Evolutionary conservation across 2,329 filamentous ascomycete species (phyloP), one percentile per base, ranked within the genome.

Genomic region (Teratosphaeriaceae sp.): DNA sequence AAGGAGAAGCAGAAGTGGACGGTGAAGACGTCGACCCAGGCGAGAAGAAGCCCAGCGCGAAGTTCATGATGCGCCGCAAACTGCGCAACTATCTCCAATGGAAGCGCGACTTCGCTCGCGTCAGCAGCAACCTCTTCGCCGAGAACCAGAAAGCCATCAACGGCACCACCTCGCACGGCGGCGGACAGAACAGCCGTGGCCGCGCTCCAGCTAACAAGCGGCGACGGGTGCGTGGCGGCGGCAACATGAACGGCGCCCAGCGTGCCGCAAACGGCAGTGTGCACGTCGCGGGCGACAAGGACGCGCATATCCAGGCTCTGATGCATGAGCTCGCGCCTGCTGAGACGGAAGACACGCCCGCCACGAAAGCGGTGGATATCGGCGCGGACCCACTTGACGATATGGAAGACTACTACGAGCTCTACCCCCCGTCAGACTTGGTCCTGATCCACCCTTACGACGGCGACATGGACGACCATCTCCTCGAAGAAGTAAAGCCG

Each of bases 401-500:
- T 59, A 90, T 92, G 84, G 89, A 96, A 50, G 84, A 90, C 53
- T 92, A 84, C 66, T 97, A 89, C 61, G 79, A 92, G 62, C 74
- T 97, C 23, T 95, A 90, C 62, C 86, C 94, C 42, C 92, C 94
- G 80, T 78, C 87, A 53, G 86, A 95, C 52, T 71, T 97, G 16
- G 75, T 97, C 11, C 80, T 95, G 30, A 75, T 97, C 15, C 92
- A 97, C 62, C 85, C 92, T 1, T 98, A 95, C 62, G 88, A 95
- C 46, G 89, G 89, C 9, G 92, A 97, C 61, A 84, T 90, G 70
- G 92, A 98, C 62, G 92, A 97, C 61, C 87, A 94, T 62, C 76
- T 97, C n/a, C 76, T 98, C 1, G 90, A 98, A 62, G 92, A 98
- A 65, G 75, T 92, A 45, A 88, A 86, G 58, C 92, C 92, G 24